Base-by-base conservation (phyloP, 1,284 basidiomycete genomes). In the Apiotrichum laibachii region DNA sequence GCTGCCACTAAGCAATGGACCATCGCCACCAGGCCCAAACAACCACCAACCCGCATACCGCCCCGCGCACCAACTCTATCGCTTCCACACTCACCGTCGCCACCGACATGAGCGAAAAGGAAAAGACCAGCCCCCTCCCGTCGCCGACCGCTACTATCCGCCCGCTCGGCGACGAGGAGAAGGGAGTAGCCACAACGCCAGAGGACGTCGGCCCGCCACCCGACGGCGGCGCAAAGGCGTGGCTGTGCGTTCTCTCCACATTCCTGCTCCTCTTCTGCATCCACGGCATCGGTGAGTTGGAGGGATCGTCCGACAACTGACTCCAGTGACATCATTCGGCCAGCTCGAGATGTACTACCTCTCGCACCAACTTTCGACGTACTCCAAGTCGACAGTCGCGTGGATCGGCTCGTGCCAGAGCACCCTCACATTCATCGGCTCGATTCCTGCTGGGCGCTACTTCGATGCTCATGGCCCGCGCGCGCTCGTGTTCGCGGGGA, bases 221-320 rank as follows among this genome's bases (percentile, higher is more conserved):
- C n/a, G 67, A 69, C 51, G 67, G 67, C 5, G 67, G 67, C 10
- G 40, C 50, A 11, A 53, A 60, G 13, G 67, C 67, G 9, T 69
- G 67, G 67, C 56, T 62, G 18, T 61, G 62, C 8, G 59, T 69
- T 12, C 34, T 54, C n/a, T 57, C 59, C 21, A 55, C 65, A 9
- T 69, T 64, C 48, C 57, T 69, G 18, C 57, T 69, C 13, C 55
- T 69, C 21, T 69, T 65, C 57, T 66, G 66, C 18, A 56, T 63
- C 33, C 61, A 63, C 33, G 67, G 67, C 0, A 55, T 66, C 18
- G 53, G 66, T 67, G 19, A 50, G 66, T 7, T 5, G 2, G 18
- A 39, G 19, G 13, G 13, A 8, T 10, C 8, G 12, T 4, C 8
- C 15, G 10, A 31, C 15, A 22, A 51, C 13, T 26, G 6, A 15